A percentile compares a stretch with the other conserved stretches of the same genome.
phyloP scores from a whole-genome alignment of 208 protist species.

The Acanthamoeba sp. region DNA sequence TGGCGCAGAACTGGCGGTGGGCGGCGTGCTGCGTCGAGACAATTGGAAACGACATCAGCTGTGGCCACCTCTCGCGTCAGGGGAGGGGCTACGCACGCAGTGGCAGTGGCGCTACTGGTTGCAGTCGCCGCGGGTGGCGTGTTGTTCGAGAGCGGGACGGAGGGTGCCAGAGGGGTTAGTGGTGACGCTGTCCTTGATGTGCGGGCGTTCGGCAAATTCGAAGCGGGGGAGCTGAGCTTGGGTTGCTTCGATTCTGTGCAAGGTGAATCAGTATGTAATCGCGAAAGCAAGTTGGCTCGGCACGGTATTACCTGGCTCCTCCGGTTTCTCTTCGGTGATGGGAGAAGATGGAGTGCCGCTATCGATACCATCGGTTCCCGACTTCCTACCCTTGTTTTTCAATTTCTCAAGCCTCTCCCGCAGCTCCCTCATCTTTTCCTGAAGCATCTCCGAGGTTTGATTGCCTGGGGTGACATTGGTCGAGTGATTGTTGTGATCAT shows the following conservation, averaged over 20 bases:
- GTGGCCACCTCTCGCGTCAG: neutral
- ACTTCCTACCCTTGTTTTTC: conserved; percentile 29
- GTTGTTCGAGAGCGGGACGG: neutral
- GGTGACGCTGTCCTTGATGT: neutral
- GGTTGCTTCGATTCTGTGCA: neutral
- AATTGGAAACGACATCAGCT: too few species aligned
- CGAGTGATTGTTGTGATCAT: neutral
- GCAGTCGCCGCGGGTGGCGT: neutral
- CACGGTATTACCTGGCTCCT: neutral
- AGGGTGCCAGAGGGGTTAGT: neutral
- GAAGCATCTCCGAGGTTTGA: conserved; percentile 38
- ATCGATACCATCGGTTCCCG: neutral
- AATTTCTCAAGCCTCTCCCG: conserved; percentile 45
- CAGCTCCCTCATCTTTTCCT: conserved; percentile 54
- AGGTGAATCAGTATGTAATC: neutral
- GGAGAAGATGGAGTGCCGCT: conserved; percentile 6
- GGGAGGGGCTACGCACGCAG: neutral
- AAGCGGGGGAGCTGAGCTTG: neutral
- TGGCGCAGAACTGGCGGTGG: neutral
- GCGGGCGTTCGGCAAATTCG: neutral
- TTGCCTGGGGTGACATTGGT: conserved; percentile 29
- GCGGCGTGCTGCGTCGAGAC: neutral
- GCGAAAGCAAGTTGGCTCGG: neutral
- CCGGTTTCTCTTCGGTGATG: neutral
- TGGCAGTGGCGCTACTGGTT: neutral